Percentiles rank a stretch among this genome's conserved stretches.
These are phyloP conservation scores for Vitis cinerea DNA, from an alignment of 164 flowering plant species.

Conservation along the genomic window DNA sequence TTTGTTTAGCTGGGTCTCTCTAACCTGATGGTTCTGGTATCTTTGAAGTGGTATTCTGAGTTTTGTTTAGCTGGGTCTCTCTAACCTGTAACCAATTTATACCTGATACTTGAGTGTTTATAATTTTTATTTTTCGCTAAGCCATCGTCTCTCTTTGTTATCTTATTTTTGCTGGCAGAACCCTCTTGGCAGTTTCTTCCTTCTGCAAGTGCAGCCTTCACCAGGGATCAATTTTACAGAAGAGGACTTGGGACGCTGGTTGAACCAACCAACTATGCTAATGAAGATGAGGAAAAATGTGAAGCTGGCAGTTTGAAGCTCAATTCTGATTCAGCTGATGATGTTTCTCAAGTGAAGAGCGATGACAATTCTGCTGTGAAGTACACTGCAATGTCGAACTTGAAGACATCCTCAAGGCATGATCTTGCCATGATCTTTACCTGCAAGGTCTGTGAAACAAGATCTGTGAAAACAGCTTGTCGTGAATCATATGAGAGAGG, in stretches of 20 bases:
- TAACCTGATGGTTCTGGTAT: no score
- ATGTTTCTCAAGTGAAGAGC: constrained; percentile 5
- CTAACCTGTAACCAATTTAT: no score
- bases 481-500: constrained; percentile 94
- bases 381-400: constrained; percentile 38
- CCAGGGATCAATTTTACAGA: constrained; percentile 10
- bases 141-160: no score
- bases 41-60: no score
- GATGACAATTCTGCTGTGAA: constrained; percentile 18
- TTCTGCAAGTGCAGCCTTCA: constrained; percentile 18
- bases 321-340: constrained; percentile 8
- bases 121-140: no score
- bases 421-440: constrained; percentile 84
- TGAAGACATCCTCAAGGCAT: constrained; percentile 69
- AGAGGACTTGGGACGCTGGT: constrained; percentile 32
- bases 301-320: constrained; percentile 13
- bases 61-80: no score
- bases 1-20: no score
- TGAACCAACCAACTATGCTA: constrained; percentile 12
- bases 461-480: constrained; percentile 67
- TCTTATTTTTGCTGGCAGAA: constrained; percentile 28
- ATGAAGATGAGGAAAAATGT: constrained; percentile 15
- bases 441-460: constrained; percentile 93
- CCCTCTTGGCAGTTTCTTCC: constrained; percentile 20
- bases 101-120: no score